These are phyloP conservation scores for Spencermartinsiella europaea DNA, from an alignment of 805 yeast genomes.

Conservation along the genomic window DNA sequence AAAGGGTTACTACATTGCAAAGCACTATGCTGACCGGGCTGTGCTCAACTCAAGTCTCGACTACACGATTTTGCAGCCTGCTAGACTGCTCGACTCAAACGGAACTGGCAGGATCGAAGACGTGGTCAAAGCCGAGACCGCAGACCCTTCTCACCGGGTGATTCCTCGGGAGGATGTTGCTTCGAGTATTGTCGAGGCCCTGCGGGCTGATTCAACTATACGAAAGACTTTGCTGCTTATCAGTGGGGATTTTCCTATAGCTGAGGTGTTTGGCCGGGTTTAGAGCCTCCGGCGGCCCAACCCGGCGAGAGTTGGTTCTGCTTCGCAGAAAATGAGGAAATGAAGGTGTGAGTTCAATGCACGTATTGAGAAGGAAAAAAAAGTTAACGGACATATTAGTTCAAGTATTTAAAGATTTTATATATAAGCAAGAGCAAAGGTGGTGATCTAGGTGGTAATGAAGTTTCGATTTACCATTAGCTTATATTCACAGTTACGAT, in stretches of 20 bases:
- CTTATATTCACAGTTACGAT: no score
- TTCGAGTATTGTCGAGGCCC: conserved; percentile 32
- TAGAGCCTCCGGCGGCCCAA: no score
- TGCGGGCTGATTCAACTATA: conserved; percentile 37
- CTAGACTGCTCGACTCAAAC: conserved; percentile 37
- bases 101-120: conserved; percentile 42
- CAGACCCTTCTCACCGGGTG: conserved; percentile 21
- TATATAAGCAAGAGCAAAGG: no score
- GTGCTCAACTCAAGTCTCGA: conserved; percentile 40
- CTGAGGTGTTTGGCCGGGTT: conserved; percentile 14
- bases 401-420: no score
- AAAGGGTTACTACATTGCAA: conserved; percentile 52
- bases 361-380: no score
- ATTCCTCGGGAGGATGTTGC: conserved; percentile 57
- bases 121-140: conserved; percentile 26
- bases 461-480: no score
- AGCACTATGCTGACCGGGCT: conserved; percentile 53
- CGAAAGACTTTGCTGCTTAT: conserved; percentile 42
- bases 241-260: conserved; percentile 37
- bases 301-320: no score
- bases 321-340: no score
- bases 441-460: no score
- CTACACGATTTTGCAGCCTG: conserved; percentile 56
- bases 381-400: no score
- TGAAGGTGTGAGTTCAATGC: no score